Evolutionary conservation across 176 grass and related monocot species (phyloP).

Genomic region (Lolium rigidum): DNA sequence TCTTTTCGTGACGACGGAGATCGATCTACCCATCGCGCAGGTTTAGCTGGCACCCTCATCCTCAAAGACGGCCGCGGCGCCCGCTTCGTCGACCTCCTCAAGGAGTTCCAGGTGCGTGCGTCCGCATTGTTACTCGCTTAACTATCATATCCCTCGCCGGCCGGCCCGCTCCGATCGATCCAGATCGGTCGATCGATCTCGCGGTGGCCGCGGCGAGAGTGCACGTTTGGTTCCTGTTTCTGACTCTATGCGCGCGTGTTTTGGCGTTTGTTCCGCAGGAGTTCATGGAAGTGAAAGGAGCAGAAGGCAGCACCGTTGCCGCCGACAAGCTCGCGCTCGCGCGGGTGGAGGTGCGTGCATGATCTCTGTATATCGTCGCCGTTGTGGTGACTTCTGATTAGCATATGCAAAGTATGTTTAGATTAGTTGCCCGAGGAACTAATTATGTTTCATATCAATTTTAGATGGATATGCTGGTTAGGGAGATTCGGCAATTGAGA

Average conservation of each 20-base stretch:
- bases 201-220: neutral
- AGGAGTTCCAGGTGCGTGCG: conserved; percentile 59
- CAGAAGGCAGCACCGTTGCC: neutral
- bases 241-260: neutral
- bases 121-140: neutral
- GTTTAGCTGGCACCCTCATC: conserved; percentile 40
- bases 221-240: neutral
- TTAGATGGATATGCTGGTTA: conserved; percentile 33
- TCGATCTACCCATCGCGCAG: conserved; percentile 4
- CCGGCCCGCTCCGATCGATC: neutral
- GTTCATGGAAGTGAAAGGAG: conserved; percentile 22
- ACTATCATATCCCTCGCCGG: no score
- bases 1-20: neutral
- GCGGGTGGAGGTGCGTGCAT: conserved; percentile 4
- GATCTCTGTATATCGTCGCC: neutral
- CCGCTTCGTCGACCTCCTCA: conserved; percentile 56
- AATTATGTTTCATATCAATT: conserved; percentile 7
- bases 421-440: neutral
- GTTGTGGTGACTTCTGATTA: neutral
- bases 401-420: neutral
- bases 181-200: neutral
- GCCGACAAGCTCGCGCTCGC: neutral
- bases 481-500: conserved; percentile 43
- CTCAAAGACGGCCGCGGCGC: conserved; percentile 44
- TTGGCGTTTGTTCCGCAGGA: conserved; percentile 27